A percentile compares a stretch with the other conserved stretches of the same genome.
phyloP scores from a whole-genome alignment of 169 alveolate species.

The Cryptosporidium felis region DNA sequence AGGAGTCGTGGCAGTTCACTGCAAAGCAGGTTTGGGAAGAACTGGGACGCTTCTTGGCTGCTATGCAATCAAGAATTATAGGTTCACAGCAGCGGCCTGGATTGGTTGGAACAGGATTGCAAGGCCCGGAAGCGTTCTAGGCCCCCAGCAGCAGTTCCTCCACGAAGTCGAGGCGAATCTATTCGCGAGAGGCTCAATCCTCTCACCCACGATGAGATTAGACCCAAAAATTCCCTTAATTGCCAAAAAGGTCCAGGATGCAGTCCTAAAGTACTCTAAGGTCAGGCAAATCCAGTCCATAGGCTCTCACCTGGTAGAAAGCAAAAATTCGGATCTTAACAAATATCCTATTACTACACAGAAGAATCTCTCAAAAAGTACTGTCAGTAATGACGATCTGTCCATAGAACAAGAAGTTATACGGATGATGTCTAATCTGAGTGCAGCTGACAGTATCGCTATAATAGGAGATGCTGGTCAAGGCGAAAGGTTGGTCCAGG shows the following conservation, averaged over 20 bases:
- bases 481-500: constrained; percentile 80
- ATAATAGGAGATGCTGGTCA: constrained; percentile 79
- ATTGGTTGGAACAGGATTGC: constrained; percentile 91
- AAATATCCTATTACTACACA: constrained; percentile 4
- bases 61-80: constrained; percentile 88
- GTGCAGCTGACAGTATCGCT: constrained; percentile 68
- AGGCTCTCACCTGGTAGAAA: neutral
- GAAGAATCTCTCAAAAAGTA: constrained; percentile 7
- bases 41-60: constrained; percentile 94
- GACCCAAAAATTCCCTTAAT: constrained; percentile 34
- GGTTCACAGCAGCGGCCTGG: constrained; percentile 92
- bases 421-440: constrained; percentile 51
- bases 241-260: constrained; percentile 53
- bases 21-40: constrained; percentile 97
- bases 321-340: constrained; percentile 5
- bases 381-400: constrained; percentile 3
- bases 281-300: constrained; percentile 15
- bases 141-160: constrained; percentile 89
- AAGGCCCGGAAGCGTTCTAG: constrained; percentile 95
- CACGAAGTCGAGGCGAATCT: constrained; percentile 55
- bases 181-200: constrained; percentile 63
- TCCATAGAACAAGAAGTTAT: constrained; percentile 51
- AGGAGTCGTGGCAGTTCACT: constrained; percentile 95
- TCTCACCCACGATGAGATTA: constrained; percentile 14
- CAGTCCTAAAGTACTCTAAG: constrained; percentile 19